Conservation (phyloP, 805 yeast genomes). For the Osmozyma mogii region DNA sequence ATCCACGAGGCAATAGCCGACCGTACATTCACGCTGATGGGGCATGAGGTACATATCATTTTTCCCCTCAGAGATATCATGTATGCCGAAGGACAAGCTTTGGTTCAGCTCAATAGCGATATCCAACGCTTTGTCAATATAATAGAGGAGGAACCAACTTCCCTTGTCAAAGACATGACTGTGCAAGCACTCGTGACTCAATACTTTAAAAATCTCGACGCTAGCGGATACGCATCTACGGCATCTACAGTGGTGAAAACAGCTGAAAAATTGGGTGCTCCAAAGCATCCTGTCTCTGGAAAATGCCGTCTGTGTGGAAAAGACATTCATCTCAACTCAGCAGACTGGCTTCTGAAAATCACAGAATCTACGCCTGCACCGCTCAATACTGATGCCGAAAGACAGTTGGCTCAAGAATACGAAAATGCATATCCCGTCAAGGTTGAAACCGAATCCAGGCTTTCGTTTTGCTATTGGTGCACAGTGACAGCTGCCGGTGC, state of each 20-base stretch:
- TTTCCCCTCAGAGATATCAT: slow-evolving; percentile 74
- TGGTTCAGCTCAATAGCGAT: slow-evolving; percentile 31
- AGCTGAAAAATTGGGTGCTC: slow-evolving; percentile 64
- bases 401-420: slow-evolving; percentile 17
- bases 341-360: slow-evolving; percentile 59
- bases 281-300: slow-evolving; percentile 19
- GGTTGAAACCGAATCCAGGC: slow-evolving; percentile 10
- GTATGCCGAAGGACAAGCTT: slow-evolving; percentile 57
- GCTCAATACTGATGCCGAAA: slow-evolving; percentile 34
- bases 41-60: slow-evolving; percentile 34
- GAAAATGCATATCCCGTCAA: slow-evolving; percentile 3
- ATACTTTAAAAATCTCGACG: slow-evolving; percentile 66
- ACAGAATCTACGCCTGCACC: slow-evolving; percentile 54
- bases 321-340: slow-evolving; percentile 48
- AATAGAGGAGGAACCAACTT: slow-evolving; percentile 12
- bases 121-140: slow-evolving; percentile 24
- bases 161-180: slow-evolving; percentile 62
- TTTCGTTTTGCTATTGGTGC: slow-evolving; percentile 72
- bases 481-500: slow-evolving; percentile 48
- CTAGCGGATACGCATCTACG: slow-evolving; percentile 71
- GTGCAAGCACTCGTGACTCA: slow-evolving; percentile 70
- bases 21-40: slow-evolving; percentile 22
- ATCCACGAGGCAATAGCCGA: slow-evolving; percentile 48
- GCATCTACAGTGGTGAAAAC: slow-evolving; percentile 90
- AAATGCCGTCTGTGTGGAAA: slow-evolving; percentile 52